phyloP scores from a whole-genome alignment of 2,329 filamentous ascomycete species.

The Sporothrix phasma region DNA sequence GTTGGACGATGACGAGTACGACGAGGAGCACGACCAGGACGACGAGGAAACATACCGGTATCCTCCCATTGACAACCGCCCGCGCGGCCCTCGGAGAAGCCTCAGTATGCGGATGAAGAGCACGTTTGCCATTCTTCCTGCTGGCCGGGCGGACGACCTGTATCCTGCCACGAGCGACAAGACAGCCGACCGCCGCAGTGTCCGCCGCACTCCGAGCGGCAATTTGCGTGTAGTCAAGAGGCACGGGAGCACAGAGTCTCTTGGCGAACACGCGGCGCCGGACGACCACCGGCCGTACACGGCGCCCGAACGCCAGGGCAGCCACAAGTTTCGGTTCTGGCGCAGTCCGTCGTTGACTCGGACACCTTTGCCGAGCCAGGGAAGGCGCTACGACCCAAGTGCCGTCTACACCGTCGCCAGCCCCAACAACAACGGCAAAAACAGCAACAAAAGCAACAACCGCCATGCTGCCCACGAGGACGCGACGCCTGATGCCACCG shows the following conservation, averaged over 20 bases:
- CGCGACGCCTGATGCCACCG: not conserved
- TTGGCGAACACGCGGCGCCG: slow-evolving; percentile 23
- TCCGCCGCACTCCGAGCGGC: slow-evolving; percentile 49
- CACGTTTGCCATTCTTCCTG: slow-evolving; percentile 51
- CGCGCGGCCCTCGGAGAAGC: slow-evolving; percentile 35
- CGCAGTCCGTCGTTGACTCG: slow-evolving; percentile 14
- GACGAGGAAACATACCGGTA: slow-evolving; percentile 35
- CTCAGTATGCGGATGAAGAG: slow-evolving; percentile 45
- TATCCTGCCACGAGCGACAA: slow-evolving; percentile 22
- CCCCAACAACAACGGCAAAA: too few relatives aligned
- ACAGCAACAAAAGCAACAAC: not conserved
- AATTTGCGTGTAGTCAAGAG: slow-evolving; percentile 50
- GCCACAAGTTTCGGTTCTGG: slow-evolving; percentile 19
- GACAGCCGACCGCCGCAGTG: slow-evolving; percentile 44
- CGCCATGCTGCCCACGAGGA: not conserved
- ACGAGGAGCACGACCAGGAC: slow-evolving; percentile 21
- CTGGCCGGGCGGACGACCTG: slow-evolving; percentile 32
- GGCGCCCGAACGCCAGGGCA: slow-evolving; percentile 23
- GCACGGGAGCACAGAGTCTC: slow-evolving; percentile 38
- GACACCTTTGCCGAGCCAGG: too few relatives aligned
- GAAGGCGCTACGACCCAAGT: not conserved
- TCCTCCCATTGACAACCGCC: slow-evolving; percentile 40
- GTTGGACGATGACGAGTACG: slow-evolving; percentile 19
- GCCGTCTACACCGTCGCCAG: too few relatives aligned
- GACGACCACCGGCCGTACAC: slow-evolving; percentile 29